Conservation (phyloP, 2,329 filamentous ascomycete genomes). For the Phialophora expanda region DNA sequence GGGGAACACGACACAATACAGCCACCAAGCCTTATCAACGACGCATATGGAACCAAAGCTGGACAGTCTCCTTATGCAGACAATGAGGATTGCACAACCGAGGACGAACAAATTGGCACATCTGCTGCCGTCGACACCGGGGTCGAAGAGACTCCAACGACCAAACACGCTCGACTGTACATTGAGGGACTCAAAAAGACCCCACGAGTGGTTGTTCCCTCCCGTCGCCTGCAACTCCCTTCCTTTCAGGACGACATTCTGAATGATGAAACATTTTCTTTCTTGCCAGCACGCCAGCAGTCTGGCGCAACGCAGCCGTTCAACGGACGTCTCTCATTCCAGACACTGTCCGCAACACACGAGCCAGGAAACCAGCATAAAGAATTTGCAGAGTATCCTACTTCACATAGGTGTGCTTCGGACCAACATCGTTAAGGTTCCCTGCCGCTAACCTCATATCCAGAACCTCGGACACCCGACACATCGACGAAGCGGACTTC, state of each 20-base stretch:
- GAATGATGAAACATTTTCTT: conserved; percentile 5
- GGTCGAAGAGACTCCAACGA: conserved; percentile 13
- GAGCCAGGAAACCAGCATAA: neutral
- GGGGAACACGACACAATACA: neutral
- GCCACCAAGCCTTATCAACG: neutral
- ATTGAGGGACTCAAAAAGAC: neutral
- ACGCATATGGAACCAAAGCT: neutral
- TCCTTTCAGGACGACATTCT: neutral
- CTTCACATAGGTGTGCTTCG: neutral
- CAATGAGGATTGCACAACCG: neutral
- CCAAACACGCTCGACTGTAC: neutral
- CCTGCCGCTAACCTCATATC: neutral
- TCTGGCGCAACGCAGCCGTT: neutral
- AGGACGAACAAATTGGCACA: neutral
- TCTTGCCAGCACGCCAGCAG: conserved; percentile 10
- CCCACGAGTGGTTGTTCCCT: neutral
- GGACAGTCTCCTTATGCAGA: neutral
- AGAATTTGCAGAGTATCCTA: neutral
- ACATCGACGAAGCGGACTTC: neutral
- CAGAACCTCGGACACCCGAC: neutral
- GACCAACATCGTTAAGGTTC: neutral
- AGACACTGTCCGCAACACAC: neutral
- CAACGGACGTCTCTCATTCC: neutral
- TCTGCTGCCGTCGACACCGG: neutral
- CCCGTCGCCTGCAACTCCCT: neutral